These are phyloP conservation scores for Castanospermum australe DNA, from an alignment of 306 rosid genomes.

Conservation along the genomic window DNA sequence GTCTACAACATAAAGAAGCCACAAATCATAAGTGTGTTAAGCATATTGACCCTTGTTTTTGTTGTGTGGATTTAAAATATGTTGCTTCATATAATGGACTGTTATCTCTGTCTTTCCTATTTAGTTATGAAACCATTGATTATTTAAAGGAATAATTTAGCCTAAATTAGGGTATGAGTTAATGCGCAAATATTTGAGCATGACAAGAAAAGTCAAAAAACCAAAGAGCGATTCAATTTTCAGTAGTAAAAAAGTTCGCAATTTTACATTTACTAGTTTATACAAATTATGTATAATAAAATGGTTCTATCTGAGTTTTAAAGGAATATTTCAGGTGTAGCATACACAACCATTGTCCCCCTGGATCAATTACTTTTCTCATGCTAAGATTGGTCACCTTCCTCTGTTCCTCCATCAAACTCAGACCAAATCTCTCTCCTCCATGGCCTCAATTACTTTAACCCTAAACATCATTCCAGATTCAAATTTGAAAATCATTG, in stretches of 20 bases:
- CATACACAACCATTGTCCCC: not conserved
- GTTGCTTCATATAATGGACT: slow-evolving; percentile 19
- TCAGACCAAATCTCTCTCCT: no score
- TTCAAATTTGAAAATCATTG: not conserved
- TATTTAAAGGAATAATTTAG: not conserved
- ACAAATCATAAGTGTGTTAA: not conserved
- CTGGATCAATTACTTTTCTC: not conserved
- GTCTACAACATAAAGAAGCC: not conserved
- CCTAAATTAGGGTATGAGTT: not conserved
- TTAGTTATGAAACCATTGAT: not conserved
- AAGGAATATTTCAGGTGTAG: not conserved
- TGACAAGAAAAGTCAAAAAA: not conserved
- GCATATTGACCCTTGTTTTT: not conserved
- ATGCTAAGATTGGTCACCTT: not conserved
- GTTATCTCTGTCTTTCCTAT: not conserved
- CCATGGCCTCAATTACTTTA: not conserved
- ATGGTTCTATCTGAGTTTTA: no score
- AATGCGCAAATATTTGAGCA: not conserved
- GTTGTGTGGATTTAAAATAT: not conserved
- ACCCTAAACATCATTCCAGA: not conserved
- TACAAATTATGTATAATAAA: no score
- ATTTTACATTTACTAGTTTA: no score
- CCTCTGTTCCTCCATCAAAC: not conserved
- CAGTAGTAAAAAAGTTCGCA: no score
- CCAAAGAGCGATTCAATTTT: no score